Conservation (phyloP, 257 asterid species). For the Thymus quinquecostatus region DNA sequence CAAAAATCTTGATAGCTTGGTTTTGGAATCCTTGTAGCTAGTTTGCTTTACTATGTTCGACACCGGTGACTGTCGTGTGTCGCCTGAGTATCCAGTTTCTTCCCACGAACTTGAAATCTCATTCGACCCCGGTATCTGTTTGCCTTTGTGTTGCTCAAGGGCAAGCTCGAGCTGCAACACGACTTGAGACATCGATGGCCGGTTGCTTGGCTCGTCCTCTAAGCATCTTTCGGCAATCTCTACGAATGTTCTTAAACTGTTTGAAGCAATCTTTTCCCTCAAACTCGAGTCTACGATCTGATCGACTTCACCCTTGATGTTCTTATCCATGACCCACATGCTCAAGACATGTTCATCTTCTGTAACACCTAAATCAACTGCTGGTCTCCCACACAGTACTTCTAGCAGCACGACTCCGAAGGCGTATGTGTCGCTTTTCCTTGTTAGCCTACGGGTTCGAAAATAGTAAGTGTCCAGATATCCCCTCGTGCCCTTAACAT, state of each 20-base stretch:
- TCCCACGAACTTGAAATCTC: conserved; percentile 16
- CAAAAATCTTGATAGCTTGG: conserved; percentile 13
- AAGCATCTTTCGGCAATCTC: conserved; percentile 55
- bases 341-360: conserved; percentile 49
- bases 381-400: conserved; percentile 59
- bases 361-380: conserved; percentile 39
- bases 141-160: conserved; percentile 35
- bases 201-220: conserved; percentile 46
- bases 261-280: conserved; percentile 41
- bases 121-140: background rate
- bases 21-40: background rate
- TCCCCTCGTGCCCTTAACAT: conserved; percentile 67
- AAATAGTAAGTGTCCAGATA: conserved; percentile 62
- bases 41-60: background rate
- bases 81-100: background rate
- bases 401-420: conserved; percentile 70
- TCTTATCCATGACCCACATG: conserved; percentile 55
- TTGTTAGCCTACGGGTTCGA: conserved; percentile 47
- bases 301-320: conserved; percentile 49
- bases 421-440: conserved; percentile 65
- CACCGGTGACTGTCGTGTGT: conserved; percentile 4
- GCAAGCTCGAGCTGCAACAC: conserved; percentile 46
- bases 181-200: conserved; percentile 66
- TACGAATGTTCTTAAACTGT: conserved; percentile 46
- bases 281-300: conserved; percentile 46